Evolutionary conservation across 2,329 filamentous ascomycete species (phyloP), one percentile per base, ranked within the genome.

Genomic region (Xylariaceae sp.): DNA sequence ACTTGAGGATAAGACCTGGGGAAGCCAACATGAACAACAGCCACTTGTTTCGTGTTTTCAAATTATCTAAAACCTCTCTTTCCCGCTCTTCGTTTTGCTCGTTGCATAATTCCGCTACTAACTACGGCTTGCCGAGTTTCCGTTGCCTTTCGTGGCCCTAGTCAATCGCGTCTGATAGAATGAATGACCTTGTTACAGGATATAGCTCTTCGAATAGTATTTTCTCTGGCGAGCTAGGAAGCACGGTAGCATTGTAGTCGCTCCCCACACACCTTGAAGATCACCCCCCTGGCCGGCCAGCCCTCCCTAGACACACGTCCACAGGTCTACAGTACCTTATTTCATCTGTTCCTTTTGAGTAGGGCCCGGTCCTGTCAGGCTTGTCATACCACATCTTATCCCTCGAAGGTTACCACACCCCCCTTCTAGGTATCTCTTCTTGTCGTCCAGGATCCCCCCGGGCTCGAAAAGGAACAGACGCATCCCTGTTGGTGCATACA

Each of bases 401-500:
- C 65, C 60, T 68, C 66, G 60, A 69, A 52, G 59, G 65, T 66
- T 66, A 62, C 60, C 60, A 62, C 57, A 59, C 64, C 63, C 64
- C 65, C 69, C 65, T 56, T 65, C 66, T 62, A 67, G 51, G 62
- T 65, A 66, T 65, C 59, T 63, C 56, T 44, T 50, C 44, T 57
- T 61, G 50, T 58, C 56, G 57, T 63, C 67, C 62, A 62, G 64
- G 63, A 57, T 37, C 32, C 62, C 64, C 65, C 67, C 64, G 66
- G 63, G 64, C 66, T 68, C 56, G 57, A 64, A 59, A 59, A 67
- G 61, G 65, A 67, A 64, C 64, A 60, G 60, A 65, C 60, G 60
- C 52, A 73, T 70, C 74, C 73, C 67, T 74, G 72, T 65, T 68
- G 60, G 63, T 72, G 74, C 69, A 74, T 73, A 69, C 67, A 71